Evolutionary conservation across 257 asterid species (phyloP).

Genomic region (Plantago ovata): DNA sequence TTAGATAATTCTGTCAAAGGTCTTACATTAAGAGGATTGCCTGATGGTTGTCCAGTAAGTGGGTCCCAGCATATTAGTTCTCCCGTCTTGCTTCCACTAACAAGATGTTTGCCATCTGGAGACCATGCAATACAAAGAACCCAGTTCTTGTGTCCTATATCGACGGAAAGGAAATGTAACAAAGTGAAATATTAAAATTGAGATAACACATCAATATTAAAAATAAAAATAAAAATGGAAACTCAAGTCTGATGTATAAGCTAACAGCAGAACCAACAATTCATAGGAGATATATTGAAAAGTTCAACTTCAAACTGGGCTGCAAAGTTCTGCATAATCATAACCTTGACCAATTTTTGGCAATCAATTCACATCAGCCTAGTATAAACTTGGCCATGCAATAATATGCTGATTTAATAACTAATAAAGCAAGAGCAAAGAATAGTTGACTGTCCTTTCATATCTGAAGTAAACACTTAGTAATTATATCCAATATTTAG

Average conservation of each 20-base stretch:
- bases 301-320: neutral
- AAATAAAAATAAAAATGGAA: neutral
- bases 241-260: neutral
- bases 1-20: constrained; percentile 8
- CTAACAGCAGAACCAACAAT: neutral
- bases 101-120: constrained; percentile 84
- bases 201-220: neutral
- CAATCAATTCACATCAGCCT: no score
- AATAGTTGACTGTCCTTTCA: no score
- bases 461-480: no score
- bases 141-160: constrained; percentile 85
- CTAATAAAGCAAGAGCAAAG: no score
- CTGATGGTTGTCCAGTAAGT: constrained; percentile 63
- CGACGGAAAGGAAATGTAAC: constrained; percentile 9
- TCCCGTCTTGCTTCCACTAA: constrained; percentile 93
- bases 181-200: constrained; percentile 5
- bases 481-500: no score
- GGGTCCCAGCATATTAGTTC: constrained; percentile 91
- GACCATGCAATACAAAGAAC: constrained; percentile 97
- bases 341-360: no score
- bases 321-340: no score
- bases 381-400: no score
- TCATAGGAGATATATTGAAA: constrained; percentile 1
- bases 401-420: no score
- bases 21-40: constrained; percentile 76